phyloP scores from a whole-genome alignment of 768 basidiomycete species.

The Kondoa malvinella region DNA sequence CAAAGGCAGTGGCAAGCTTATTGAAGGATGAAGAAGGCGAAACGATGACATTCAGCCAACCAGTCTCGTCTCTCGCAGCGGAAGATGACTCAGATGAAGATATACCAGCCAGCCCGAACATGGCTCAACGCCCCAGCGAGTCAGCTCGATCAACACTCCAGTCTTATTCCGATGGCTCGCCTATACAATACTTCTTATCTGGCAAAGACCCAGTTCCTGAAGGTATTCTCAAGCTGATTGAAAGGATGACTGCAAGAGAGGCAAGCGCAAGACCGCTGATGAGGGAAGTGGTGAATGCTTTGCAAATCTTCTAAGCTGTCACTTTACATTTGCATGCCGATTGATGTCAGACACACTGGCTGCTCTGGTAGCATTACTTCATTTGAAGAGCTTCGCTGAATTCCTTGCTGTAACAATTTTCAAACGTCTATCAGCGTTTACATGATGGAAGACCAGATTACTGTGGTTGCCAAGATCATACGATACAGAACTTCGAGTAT shows the following conservation, averaged over 20 bases:
- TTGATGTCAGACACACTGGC: too few relatives aligned
- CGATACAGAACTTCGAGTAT: too few relatives aligned
- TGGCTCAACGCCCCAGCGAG: neutral
- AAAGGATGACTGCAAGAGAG: slow-evolving; percentile 13
- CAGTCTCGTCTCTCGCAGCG: neutral
- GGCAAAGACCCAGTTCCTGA: slow-evolving; percentile 1
- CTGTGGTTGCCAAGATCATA: too few relatives aligned
- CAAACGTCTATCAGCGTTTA: too few relatives aligned
- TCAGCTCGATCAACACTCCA: neutral
- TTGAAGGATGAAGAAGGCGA: neutral
- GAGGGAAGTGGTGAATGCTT: slow-evolving; percentile 5
- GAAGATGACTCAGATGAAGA: slow-evolving; percentile 6
- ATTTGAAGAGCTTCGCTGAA: too few relatives aligned
- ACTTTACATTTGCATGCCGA: too few relatives aligned
- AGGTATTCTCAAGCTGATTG: neutral
- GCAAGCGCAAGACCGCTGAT: slow-evolving; percentile 11
- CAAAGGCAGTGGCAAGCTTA: neutral
- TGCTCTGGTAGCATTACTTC: too few relatives aligned
- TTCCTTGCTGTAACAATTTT: too few relatives aligned
- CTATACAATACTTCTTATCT: slow-evolving; percentile 20
- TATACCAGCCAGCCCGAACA: neutral
- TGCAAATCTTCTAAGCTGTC: neutral
- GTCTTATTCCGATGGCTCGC: slow-evolving; percentile 13
- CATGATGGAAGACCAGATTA: too few relatives aligned
- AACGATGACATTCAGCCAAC: neutral